Evolutionary conservation across 129 eudicot genomes (phyloP), one percentile per base, ranked within the genome.

Genomic region (Chrysanthemum lavandulifolium): DNA sequence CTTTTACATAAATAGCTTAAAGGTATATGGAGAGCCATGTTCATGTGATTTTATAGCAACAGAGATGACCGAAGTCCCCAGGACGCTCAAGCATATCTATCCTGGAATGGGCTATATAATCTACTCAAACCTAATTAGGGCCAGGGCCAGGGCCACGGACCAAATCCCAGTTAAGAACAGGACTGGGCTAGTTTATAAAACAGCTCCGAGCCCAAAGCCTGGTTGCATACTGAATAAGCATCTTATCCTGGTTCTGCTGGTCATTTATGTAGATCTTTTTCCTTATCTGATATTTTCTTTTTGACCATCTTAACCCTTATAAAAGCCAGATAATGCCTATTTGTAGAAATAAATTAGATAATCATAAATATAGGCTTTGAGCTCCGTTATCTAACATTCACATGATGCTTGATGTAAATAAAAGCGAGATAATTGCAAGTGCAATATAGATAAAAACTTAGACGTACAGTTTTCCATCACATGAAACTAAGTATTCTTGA

Each of bases 241-340:
- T 12, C 18, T 14, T 14, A 16, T 16, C 58, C 18, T 53, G 19
- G 19, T 13, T 16, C 58, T 14, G 18, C n/a, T 16, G 16, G 18
- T 53, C 19, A 53, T 53, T 53, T 0, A 8, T 14, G 50, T 5
- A 40, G 10, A 77, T 14, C 31, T 19, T 14, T 43, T 2, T 25
- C 36, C 16, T 52, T 10, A 56, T 27, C 29, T 5, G 54, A 40
- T 18, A 45, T 33, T 33, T 29, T 15, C 21, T 75, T 50, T 16
- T 50, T 16, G n/a, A 13, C 62, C 71, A 48, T 19, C 9, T 67
- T 47, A 67, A 10, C 58, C 33, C 72, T 67, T 48, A 3, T 49
- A 40, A 13, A 18, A 51, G 43, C 19, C 31, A 18, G 10, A 62
- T 1, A 36, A 14, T 23, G 14, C 6, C 40, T 48, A 73, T 3